Evolutionary conservation across 345 rosid genomes (phyloP).

Genomic region (Gossypium herbaceum): DNA sequence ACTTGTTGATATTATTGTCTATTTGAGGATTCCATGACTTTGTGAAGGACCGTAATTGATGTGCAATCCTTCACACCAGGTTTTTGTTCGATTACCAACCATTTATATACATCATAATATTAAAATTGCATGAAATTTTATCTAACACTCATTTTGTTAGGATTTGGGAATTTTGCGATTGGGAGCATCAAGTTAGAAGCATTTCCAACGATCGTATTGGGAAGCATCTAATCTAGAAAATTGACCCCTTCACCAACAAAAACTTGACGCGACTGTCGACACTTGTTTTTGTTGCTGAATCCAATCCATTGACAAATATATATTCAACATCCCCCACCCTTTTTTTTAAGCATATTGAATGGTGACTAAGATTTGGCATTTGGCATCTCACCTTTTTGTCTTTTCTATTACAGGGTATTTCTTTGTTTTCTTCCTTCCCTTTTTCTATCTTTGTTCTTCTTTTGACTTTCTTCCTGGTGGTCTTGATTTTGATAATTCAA

Average conservation of each 20-base stretch:
- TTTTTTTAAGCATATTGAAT: neutral
- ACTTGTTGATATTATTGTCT: neutral
- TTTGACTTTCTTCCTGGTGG: neutral
- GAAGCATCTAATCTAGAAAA: neutral
- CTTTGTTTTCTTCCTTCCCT: neutral
- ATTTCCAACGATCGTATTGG: neutral
- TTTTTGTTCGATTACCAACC: too few species aligned
- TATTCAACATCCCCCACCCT: neutral
- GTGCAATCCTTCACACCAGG: too few species aligned
- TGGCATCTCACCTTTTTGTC: constrained; percentile 3
- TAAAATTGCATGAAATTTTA: too few species aligned
- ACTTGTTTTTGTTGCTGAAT: neutral
- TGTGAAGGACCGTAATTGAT: too few species aligned
- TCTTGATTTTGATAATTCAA: neutral
- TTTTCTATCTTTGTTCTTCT: neutral
- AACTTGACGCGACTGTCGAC: neutral
- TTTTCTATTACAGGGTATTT: neutral
- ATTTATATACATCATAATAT: too few species aligned
- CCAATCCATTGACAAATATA: neutral
- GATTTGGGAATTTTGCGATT: too few species aligned
- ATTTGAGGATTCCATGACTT: neutral
- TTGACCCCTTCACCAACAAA: neutral
- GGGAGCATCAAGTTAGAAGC: neutral
- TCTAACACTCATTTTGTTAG: too few species aligned
- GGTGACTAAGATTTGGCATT: neutral